A percentile compares a stretch with the other conserved stretches of the same genome.
Evolutionary conservation across 2,329 filamentous ascomycete species (phyloP).

Genomic region (Alternaria ethzedia): DNA sequence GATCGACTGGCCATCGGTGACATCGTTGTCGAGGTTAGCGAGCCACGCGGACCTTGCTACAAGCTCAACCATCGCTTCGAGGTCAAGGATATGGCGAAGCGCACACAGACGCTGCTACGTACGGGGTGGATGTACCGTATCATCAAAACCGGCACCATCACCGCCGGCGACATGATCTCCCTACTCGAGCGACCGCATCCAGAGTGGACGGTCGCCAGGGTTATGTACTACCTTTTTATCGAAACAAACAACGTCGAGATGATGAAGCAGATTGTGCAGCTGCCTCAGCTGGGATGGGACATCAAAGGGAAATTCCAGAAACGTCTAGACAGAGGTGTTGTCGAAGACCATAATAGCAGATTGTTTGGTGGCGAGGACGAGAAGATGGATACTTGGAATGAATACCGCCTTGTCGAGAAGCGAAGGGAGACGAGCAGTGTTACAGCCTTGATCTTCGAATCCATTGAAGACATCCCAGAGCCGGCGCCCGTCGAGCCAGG

Average conservation of each 20-base stretch:
- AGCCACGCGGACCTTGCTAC: slow-evolving; percentile 70
- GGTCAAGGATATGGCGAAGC: slow-evolving; percentile 66
- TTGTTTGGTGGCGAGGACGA: slow-evolving; percentile 35
- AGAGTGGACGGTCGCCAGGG: slow-evolving; percentile 66
- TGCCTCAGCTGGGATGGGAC: slow-evolving; percentile 56
- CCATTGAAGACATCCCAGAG: slow-evolving; percentile 43
- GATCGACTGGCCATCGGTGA: slow-evolving; percentile 62
- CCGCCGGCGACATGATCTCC: slow-evolving; percentile 63
- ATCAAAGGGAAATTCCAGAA: slow-evolving; percentile 61
- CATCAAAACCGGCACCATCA: slow-evolving; percentile 60
- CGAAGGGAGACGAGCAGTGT: slow-evolving; percentile 59
- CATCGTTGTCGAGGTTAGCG: slow-evolving; percentile 63
- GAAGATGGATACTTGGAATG: slow-evolving; percentile 43
- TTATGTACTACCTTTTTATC: slow-evolving; percentile 68
- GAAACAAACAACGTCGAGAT: slow-evolving; percentile 56
- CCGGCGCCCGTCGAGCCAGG: slow-evolving; percentile 52
- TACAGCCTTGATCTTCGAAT: slow-evolving; percentile 61
- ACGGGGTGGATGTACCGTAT: slow-evolving; percentile 73
- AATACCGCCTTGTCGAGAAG: slow-evolving; percentile 58
- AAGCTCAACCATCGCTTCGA: slow-evolving; percentile 73
- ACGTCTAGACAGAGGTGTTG: slow-evolving; percentile 57
- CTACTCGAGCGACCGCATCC: slow-evolving; percentile 64
- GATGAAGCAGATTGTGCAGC: slow-evolving; percentile 53
- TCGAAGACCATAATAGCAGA: slow-evolving; percentile 39
- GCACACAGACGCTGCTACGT: slow-evolving; percentile 62